phyloP scores from a whole-genome alignment of 768 basidiomycete genomes.

The Phaffia australis region DNA sequence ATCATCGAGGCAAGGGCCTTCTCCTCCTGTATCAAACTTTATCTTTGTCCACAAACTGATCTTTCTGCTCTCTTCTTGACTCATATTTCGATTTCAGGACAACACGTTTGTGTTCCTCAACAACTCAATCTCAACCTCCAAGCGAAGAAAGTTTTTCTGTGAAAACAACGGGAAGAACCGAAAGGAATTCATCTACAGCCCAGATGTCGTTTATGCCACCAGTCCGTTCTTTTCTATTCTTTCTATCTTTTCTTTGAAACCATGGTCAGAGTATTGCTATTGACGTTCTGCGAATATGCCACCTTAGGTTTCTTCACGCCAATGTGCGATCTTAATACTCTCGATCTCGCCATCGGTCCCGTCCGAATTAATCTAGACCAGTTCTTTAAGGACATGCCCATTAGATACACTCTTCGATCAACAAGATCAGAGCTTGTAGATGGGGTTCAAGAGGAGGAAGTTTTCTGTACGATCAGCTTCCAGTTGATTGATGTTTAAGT shows the following conservation, averaged over 20 bases:
- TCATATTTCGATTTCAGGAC: conserved; percentile 15
- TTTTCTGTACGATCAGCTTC: conserved; percentile 31
- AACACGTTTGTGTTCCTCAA: conserved; percentile 31
- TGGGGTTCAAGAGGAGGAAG: conserved; percentile 28
- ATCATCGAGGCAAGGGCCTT: conserved; percentile 14
- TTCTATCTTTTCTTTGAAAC: not conserved
- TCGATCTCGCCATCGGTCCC: conserved; percentile 25
- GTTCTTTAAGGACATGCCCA: conserved; percentile 28
- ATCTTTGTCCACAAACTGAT: not conserved
- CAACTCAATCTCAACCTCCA: conserved; percentile 23
- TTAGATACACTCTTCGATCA: conserved; percentile 32
- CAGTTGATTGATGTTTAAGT: conserved; percentile 39
- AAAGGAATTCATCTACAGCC: conserved; percentile 28
- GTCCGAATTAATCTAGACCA: conserved; percentile 26
- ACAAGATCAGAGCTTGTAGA: conserved; percentile 20
- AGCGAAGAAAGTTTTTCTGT: conserved; percentile 30
- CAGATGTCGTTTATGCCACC: conserved; percentile 26
- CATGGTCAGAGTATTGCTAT: not conserved
- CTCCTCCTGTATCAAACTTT: not conserved
- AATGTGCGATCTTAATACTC: conserved; percentile 20
- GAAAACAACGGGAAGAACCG: conserved; percentile 18
- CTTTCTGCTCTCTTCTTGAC: not conserved
- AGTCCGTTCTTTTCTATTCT: not conserved
- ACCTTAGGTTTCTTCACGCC: conserved; percentile 24
- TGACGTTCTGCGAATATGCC: conserved; percentile 1